Percentiles rank a stretch among this genome's conserved stretches.
Evolutionary conservation across 495 filamentous ascomycete genomes (phyloP).

Genomic region (Saxophila tyrrhenica): DNA sequence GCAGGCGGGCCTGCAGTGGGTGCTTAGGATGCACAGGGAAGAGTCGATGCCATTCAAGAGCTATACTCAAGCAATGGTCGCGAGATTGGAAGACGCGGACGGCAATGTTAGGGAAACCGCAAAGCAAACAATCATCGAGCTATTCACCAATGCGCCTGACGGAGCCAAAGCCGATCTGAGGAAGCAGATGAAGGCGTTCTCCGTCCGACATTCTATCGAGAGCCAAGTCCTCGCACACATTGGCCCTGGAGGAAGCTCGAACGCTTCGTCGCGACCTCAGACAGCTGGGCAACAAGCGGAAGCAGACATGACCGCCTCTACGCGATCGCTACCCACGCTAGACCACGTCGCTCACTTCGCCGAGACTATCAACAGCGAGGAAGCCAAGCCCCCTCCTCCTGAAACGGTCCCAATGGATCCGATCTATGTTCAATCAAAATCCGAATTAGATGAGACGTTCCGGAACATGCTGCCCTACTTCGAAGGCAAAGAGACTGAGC

Average conservation of each 20-base stretch:
- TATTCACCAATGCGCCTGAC: conserved; percentile 76
- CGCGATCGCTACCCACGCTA: conserved; percentile 20
- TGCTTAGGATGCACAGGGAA: conserved; percentile 65
- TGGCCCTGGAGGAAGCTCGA: conserved; percentile 1
- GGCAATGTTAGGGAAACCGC: conserved; percentile 72
- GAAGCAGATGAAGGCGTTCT: conserved; percentile 62
- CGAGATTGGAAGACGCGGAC: conserved; percentile 81
- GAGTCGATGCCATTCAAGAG: conserved; percentile 64
- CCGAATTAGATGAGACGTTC: conserved; percentile 76
- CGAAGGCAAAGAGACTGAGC: conserved; percentile 80
- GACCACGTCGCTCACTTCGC: conserved; percentile 23
- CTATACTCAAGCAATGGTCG: conserved; percentile 73
- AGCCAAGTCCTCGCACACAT: conserved; percentile 60
- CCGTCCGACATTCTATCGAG: conserved; percentile 75
- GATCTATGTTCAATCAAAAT: conserved; percentile 62
- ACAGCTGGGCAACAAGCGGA: conserved; percentile 1
- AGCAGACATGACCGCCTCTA: conserved; percentile 20
- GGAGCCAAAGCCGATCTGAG: conserved; percentile 80
- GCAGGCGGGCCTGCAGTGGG: conserved; percentile 72
- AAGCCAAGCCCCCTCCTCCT: conserved; percentile 21
- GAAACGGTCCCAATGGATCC: conserved; percentile 66
- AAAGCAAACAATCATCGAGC: conserved; percentile 66
- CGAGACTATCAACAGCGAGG: conserved; percentile 27
- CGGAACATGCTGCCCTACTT: conserved; percentile 68
- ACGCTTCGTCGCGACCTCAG: conserved; percentile 27